Conservation (phyloP, 2,329 filamentous ascomycete species). For the Aspergillus viridinutans region DNA sequence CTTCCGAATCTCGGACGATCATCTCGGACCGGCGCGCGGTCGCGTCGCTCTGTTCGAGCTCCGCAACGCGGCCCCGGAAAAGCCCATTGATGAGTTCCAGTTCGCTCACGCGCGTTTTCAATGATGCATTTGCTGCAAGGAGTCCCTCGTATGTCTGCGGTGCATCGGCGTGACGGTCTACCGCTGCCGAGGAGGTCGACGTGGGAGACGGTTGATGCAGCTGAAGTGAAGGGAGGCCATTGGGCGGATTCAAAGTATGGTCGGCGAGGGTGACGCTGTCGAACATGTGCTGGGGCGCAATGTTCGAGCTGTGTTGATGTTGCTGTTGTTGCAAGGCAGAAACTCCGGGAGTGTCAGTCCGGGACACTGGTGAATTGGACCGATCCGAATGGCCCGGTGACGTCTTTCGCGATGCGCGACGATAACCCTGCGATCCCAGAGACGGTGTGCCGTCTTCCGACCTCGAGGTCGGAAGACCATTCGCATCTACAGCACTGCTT, state of each 20-base stretch:
- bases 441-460: slow-evolving; percentile 55
- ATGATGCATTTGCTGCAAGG: slow-evolving; percentile 71
- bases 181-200: slow-evolving; percentile 50
- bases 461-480: slow-evolving; percentile 57
- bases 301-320: slow-evolving; percentile 60
- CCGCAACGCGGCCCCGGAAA: slow-evolving; percentile 67
- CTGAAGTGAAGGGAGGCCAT: slow-evolving; percentile 48
- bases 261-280: slow-evolving; percentile 65
- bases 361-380: slow-evolving; percentile 72
- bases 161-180: slow-evolving; percentile 62
- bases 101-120: slow-evolving; percentile 95
- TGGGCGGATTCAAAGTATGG: slow-evolving; percentile 59
- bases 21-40: slow-evolving; percentile 59
- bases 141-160: slow-evolving; percentile 77
- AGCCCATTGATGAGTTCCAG: slow-evolving; percentile 90
- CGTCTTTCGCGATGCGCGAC: slow-evolving; percentile 67
- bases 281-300: slow-evolving; percentile 74
- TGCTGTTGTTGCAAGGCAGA: slow-evolving; percentile 41
- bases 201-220: slow-evolving; percentile 58
- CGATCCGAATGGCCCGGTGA: slow-evolving; percentile 69
- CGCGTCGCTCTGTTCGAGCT: slow-evolving; percentile 73
- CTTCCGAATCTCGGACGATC: slow-evolving; percentile 51
- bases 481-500: slow-evolving; percentile 43
- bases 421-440: slow-evolving; percentile 54
- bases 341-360: slow-evolving; percentile 72